Base-by-base conservation (phyloP, 1,139 yeast species). In the Taiozyma onychis region DNA sequence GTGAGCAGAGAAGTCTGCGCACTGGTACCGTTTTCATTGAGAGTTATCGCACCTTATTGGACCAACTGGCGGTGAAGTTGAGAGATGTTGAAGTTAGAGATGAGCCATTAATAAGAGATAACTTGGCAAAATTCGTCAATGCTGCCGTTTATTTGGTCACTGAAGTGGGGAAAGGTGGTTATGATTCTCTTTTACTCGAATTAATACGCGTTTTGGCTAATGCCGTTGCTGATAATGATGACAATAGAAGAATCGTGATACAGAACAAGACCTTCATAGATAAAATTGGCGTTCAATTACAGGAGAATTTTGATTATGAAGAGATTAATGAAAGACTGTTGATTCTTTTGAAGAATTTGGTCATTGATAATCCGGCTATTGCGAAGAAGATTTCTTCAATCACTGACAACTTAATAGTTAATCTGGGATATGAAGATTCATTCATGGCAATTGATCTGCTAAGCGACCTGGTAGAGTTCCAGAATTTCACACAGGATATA, bases 171-270 rank as follows among this genome's bases (percentile, higher is more conserved):
- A 41, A 41, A 0, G 53, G 52, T 1, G 48, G 44, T 2, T 42
- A 41, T 5, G 44, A 58, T 28, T 51, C 50, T 1, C 13, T 59
- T 8, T 26, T 47, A 3, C 10, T 55, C 48, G 62, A 59, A 37
- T 13, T 54, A 22, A 26, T 60, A 16, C 49, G 61, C 16, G 65
- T 60, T 4, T 39, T 60, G 41, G 59, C 59, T 8, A 61, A 61
- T 43, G 57, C 56, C 3, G 55, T 61, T 37, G 65, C 63, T 18
- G 64, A 61, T 50, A 54, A 51, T 35, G 58, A 54, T n/a, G 39
- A 9, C 4, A 61, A 61, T 47, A 52, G 65, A 44, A 43, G 44
- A 5, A 32, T 43, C 2, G 47, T 60, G 3, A 44, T 48, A 6
- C 27, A 45, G 6, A 45, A 51, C 27, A 26, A 45, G 1, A 37